Conservation (phyloP, 305 asterid species). For the Solanum hybrid region DNA sequence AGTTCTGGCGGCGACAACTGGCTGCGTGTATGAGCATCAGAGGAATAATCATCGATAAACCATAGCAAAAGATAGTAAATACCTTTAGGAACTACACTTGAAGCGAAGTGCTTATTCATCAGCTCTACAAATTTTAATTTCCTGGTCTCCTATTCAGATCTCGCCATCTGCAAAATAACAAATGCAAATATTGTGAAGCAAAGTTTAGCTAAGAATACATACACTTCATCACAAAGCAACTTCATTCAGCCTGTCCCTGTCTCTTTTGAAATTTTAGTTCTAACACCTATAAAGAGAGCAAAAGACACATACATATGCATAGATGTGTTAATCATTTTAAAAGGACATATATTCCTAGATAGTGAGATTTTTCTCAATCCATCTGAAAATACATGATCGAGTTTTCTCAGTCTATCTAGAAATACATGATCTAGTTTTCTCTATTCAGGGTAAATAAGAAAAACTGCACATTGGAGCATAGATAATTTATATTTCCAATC, state of each 20-base stretch:
- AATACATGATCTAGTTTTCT: neutral
- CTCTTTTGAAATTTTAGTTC: neutral
- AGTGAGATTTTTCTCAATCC: too few relatives aligned
- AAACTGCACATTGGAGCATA: neutral
- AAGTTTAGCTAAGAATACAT: neutral
- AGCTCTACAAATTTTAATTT: neutral
- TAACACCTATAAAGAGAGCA: neutral
- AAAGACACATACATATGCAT: neutral
- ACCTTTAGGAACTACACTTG: neutral
- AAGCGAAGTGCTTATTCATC: neutral
- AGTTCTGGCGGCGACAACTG: conserved; percentile 73
- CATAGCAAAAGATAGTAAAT: neutral
- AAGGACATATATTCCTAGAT: neutral
- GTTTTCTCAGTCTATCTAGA: neutral
- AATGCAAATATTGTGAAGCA: neutral
- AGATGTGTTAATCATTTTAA: neutral
- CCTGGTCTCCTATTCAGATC: neutral
- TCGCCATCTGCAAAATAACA: neutral
- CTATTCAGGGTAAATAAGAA: neutral
- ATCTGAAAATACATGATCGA: neutral
- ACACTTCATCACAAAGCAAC: neutral
- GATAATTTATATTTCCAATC: too few relatives aligned
- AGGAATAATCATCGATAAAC: conserved; percentile 46
- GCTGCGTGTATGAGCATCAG: conserved; percentile 63
- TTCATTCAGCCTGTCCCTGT: neutral